These are phyloP conservation scores for Penicillium coprophilum DNA, from an alignment of 495 filamentous ascomycete species.

Conservation along the genomic window DNA sequence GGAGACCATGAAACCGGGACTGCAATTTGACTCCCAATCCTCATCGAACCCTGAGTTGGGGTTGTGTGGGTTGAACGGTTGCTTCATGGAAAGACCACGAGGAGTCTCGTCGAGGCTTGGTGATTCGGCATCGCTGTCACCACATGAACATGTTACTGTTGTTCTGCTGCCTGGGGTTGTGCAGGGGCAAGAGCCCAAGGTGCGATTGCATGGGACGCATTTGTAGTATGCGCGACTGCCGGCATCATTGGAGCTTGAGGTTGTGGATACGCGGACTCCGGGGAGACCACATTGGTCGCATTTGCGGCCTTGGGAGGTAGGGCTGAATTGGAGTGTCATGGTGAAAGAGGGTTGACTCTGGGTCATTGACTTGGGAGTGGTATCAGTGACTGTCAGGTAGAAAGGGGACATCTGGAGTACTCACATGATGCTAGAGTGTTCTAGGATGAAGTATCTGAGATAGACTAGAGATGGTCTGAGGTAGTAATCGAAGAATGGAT, in stretches of 20 bases:
- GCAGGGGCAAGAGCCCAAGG: background rate
- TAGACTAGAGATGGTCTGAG: no score
- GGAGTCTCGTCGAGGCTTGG: background rate
- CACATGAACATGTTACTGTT: background rate
- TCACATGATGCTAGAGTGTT: background rate
- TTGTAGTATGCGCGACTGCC: background rate
- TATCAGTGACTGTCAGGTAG: background rate
- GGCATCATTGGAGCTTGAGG: background rate
- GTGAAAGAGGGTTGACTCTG: background rate
- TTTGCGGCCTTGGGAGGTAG: background rate
- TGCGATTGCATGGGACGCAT: background rate
- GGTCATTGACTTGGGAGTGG: background rate
- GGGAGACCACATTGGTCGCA: background rate
- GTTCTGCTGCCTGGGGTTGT: background rate
- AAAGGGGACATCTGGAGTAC: background rate
- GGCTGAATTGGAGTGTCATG: background rate
- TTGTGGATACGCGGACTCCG: background rate
- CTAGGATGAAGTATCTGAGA: background rate
- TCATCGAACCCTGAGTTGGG: background rate
- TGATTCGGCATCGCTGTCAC: background rate
- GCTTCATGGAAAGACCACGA: background rate
- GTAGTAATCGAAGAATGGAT: no score
- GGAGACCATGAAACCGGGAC: background rate
- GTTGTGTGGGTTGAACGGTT: background rate
- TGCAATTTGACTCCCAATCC: background rate